These are phyloP conservation scores for Falciphora oryzae DNA, from an alignment of 2,329 filamentous ascomycete species.

Conservation along the genomic window DNA sequence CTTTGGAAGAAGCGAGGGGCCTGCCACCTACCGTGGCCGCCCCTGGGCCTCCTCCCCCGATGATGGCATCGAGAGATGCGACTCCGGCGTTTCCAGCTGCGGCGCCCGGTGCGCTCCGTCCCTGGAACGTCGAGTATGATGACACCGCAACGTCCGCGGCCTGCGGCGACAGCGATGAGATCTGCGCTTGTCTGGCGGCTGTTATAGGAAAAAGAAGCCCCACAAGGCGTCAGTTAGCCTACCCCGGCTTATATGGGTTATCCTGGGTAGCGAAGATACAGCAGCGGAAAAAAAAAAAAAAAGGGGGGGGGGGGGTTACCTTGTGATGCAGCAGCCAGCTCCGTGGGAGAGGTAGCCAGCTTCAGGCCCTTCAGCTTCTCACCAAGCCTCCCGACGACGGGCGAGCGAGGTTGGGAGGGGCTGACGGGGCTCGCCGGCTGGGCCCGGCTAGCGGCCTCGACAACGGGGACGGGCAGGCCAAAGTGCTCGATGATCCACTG, in stretches of 20 bases:
- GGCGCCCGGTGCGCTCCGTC: constrained; percentile 21
- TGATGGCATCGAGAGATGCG: constrained; percentile 34
- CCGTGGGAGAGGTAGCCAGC: constrained; percentile 65
- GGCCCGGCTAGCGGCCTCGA: constrained; percentile 14
- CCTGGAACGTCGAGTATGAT: constrained; percentile 55
- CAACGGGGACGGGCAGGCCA: constrained; percentile 42
- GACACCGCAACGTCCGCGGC: constrained; percentile 58
- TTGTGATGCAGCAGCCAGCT: constrained; percentile 48
- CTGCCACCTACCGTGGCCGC: neutral
- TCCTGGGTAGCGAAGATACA: neutral
- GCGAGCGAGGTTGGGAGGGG: constrained; percentile 49
- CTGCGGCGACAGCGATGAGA: constrained; percentile 48
- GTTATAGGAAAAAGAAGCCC: constrained; percentile 29
- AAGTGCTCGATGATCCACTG: constrained; percentile 84
- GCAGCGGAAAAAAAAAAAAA: neutral
- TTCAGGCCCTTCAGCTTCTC: constrained; percentile 78
- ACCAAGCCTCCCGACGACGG: constrained; percentile 62
- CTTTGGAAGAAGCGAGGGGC: neutral
- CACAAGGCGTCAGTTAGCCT: constrained; percentile 9
- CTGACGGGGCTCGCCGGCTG: constrained; percentile 19
- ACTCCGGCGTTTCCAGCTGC: constrained; percentile 19
- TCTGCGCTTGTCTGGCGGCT: constrained; percentile 14
- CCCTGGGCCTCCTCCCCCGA: constrained; percentile 26
- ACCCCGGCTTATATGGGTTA: neutral
- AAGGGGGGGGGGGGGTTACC: constrained; percentile 43